Base-by-base conservation (phyloP, 225 moss, liverwort and hornwort species). In the Pleurozium schreberi region DNA sequence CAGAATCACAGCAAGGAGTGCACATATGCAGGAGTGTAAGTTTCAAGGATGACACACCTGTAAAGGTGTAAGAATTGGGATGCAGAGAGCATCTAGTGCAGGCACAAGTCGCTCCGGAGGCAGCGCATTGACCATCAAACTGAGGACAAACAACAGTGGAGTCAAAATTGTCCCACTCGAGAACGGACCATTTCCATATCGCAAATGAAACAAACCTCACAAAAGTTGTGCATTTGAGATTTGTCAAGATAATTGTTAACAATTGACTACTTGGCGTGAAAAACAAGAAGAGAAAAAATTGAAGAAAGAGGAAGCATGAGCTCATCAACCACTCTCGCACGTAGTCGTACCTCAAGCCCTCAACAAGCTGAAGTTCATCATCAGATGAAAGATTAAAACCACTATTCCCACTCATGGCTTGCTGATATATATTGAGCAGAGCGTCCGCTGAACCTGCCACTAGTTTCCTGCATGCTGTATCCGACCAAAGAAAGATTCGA, bases 321-420 rank as follows among this genome's bases (percentile, higher is more conserved):
- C 40, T 60, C 31, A n/a, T 63, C 45, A 80, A 79, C 45, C 70
- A 82, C 27, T 82, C 82, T 75, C 30, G 59, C 84, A 88, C 3
- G 43, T 87, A 58, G n/a, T 83, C 61, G 45, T 92, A 99, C 98
- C 98, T 99, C 77, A 99, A 88, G 86, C 98, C 98, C 93, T 99
- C 98, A 64, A 99, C 95, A 87, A 99, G 94, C 92, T 97, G 97
- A 90, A 99, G 96, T 88, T 97, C 98, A 95, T 99, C 98, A 20
- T 99, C 96, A 83, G 96, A 90, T 55, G 95, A 92, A 87, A 99
- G 94, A 60, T 94, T 93, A 86, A 90, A 97, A 82, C 92, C 94
- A 80, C 95, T 94, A 73, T 90, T 92, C 65, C 96, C 95, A 93
- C 93, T 94, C 91, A 97, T 94, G 59, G 95, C 97, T 91, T 92